Evolutionary conservation across 495 filamentous ascomycete species (phyloP).

Genomic region (Beverwykella pulmonaria): DNA sequence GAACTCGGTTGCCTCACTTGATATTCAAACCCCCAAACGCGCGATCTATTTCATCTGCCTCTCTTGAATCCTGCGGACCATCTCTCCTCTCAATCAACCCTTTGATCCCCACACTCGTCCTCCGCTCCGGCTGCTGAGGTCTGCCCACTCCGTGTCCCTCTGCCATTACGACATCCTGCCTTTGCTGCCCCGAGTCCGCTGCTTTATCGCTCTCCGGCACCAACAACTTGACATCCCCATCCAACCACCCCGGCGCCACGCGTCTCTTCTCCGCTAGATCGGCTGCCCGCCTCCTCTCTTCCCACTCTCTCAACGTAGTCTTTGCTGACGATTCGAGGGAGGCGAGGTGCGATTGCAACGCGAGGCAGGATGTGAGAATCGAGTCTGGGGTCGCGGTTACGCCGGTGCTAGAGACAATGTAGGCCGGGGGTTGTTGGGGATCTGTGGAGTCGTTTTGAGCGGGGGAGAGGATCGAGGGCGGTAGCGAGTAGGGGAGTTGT

Average conservation of each 20-base stretch:
- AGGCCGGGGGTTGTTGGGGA: constrained; percentile 45
- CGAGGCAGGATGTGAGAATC: constrained; percentile 76
- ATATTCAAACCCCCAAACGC: constrained; percentile 75
- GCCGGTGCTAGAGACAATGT: constrained; percentile 70
- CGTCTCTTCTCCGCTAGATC: constrained; percentile 91
- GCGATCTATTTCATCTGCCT: constrained; percentile 83
- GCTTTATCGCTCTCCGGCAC: constrained; percentile 63
- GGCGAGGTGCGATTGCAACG: constrained; percentile 73
- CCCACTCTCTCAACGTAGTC: constrained; percentile 66
- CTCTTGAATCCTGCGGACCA: constrained; percentile 44
- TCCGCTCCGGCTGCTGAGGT: constrained; percentile 27
- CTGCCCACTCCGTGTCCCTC: constrained; percentile 6
- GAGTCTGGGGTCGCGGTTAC: constrained; percentile 80
- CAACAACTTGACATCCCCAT: constrained; percentile 81
- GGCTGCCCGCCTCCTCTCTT: constrained; percentile 67
- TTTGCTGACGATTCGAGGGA: constrained; percentile 65
- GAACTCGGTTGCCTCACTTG: constrained; percentile 17
- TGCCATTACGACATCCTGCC: constrained; percentile 8
- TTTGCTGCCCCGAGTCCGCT: constrained; percentile 21
- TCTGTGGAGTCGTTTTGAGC: not conserved
- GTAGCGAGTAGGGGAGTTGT: constrained; percentile 79
- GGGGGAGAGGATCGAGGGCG: constrained; percentile 68
- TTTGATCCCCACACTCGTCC: constrained; percentile 54
- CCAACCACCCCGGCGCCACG: constrained; percentile 91
- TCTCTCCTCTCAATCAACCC: constrained; percentile 38